A percentile compares a stretch with the other conserved stretches of the same genome.
phyloP scores from a whole-genome alignment of 345 rosid species.

The Viola odorata region DNA sequence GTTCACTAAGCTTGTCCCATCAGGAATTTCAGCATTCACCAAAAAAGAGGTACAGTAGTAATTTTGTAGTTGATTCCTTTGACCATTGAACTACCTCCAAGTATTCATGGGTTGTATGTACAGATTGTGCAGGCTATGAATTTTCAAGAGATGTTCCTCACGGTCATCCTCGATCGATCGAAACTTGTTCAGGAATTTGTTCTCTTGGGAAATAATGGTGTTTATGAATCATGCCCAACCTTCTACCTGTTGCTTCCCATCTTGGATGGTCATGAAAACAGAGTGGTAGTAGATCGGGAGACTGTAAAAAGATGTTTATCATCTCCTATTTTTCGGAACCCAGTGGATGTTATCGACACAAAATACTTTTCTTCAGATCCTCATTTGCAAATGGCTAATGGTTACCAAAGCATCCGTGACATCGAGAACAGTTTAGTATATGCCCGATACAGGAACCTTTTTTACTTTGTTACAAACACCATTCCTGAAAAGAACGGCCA shows the following conservation, averaged over 20 bases:
- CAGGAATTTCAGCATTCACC: conserved; percentile 34
- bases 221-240: conserved; percentile 35
- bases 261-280: conserved; percentile 22
- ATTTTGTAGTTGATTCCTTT: conserved; percentile 11
- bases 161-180: conserved; percentile 61
- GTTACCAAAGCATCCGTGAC: conserved; percentile 43
- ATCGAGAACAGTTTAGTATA: conserved; percentile 72
- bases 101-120: conserved; percentile 15
- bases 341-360: conserved; percentile 24
- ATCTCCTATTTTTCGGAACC: conserved; percentile 63
- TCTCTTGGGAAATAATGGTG: conserved; percentile 42
- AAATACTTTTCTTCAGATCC: conserved; percentile 22
- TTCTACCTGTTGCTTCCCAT: conserved; percentile 81
- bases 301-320: conserved; percentile 59
- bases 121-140: conserved; percentile 61
- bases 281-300: conserved; percentile 55
- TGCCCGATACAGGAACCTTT: conserved; percentile 43
- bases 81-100: conserved; percentile 1
- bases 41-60: conserved; percentile 48
- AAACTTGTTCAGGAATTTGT: conserved; percentile 49
- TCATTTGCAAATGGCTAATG: conserved; percentile 58
- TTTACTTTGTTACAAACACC: conserved; percentile 53
- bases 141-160: conserved; percentile 79
- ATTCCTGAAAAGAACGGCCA: conserved; percentile 39
- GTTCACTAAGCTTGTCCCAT: conserved; percentile 50